Conservation (phyloP, 1,139 yeast species). For the Zhuliangozyma parablackwelliae region DNA sequence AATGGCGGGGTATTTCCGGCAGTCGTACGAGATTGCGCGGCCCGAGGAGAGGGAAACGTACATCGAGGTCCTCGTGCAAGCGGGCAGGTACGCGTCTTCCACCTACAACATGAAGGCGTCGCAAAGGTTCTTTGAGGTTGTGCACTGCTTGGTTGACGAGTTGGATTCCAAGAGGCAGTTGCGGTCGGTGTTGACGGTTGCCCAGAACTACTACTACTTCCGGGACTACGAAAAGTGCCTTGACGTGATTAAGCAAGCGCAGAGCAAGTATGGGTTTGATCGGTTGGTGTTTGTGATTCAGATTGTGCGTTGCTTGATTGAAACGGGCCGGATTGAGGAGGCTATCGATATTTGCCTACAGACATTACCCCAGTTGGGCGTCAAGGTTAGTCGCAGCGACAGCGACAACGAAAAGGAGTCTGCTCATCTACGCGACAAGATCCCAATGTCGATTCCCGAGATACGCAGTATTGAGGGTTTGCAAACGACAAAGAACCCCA, state of each 20-base stretch:
- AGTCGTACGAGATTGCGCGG: conserved; percentile 23
- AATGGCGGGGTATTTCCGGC: conserved; percentile 32
- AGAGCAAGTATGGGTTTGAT: conserved; percentile 20
- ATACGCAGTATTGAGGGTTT: conserved; percentile 30
- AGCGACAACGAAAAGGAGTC: conserved; percentile 17
- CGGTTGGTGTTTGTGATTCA: conserved; percentile 30
- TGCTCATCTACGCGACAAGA: conserved; percentile 20
- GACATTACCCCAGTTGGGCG: conserved; percentile 27
- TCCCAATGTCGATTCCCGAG: conserved; percentile 43
- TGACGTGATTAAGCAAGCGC: conserved; percentile 20
- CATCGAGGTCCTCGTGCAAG: conserved; percentile 28
- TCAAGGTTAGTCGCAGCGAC: conserved; percentile 18
- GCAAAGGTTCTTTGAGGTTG: conserved; percentile 26
- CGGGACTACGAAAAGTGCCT: conserved; percentile 28
- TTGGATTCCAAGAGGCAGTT: conserved; percentile 17
- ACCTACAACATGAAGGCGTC: conserved; percentile 30
- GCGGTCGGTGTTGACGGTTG: conserved; percentile 26
- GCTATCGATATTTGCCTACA: conserved; percentile 35
- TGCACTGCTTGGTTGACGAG: conserved; percentile 21
- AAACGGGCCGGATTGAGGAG: conserved; percentile 26
- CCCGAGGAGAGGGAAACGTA: conserved; percentile 25
- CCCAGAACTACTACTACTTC: conserved; percentile 27
- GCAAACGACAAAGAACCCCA: conserved; percentile 23
- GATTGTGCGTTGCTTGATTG: conserved; percentile 37
- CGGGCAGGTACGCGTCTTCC: conserved; percentile 35